Evolutionary conservation across 108 stramenopile species (phyloP).

Genomic region (Conticribra weissflogii): DNA sequence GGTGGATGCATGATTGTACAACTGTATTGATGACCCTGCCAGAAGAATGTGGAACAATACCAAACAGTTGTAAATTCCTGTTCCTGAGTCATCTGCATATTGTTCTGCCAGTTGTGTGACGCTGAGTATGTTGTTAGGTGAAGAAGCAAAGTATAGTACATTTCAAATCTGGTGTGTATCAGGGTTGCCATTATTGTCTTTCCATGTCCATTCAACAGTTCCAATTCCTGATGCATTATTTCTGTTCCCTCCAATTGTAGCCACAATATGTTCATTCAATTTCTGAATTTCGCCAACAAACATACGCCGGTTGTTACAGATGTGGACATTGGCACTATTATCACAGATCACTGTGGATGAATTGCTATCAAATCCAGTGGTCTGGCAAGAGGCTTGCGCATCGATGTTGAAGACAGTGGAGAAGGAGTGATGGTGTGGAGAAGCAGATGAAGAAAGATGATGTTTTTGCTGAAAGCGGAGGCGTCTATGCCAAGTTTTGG

Average conservation of each 20-base stretch:
- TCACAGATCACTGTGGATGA: constrained; percentile 1
- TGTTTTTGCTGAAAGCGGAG: too few species aligned
- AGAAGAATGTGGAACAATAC: background rate
- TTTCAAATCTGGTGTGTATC: background rate
- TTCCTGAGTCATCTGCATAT: background rate
- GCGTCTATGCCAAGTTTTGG: too few species aligned
- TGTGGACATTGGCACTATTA: constrained; percentile 7
- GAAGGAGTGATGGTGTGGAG: too few species aligned
- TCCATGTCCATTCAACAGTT: background rate
- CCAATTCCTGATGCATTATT: constrained; percentile 4
- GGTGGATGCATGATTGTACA: background rate
- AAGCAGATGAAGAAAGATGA: too few species aligned
- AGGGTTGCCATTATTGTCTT: background rate
- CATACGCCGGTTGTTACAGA: background rate
- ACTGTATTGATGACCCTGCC: background rate
- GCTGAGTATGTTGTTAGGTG: background rate
- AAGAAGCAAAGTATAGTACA: background rate
- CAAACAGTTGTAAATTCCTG: background rate
- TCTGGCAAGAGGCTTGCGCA: background rate
- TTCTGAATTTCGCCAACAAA: background rate
- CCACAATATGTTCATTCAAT: background rate
- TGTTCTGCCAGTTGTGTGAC: background rate
- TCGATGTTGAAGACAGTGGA: constrained; percentile 2
- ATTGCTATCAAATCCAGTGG: background rate
- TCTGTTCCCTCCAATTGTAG: constrained; percentile 12